These are phyloP conservation scores for Pseudogymnoascus sp. DNA, from an alignment of 2,329 filamentous ascomycete genomes.

Conservation along the genomic window DNA sequence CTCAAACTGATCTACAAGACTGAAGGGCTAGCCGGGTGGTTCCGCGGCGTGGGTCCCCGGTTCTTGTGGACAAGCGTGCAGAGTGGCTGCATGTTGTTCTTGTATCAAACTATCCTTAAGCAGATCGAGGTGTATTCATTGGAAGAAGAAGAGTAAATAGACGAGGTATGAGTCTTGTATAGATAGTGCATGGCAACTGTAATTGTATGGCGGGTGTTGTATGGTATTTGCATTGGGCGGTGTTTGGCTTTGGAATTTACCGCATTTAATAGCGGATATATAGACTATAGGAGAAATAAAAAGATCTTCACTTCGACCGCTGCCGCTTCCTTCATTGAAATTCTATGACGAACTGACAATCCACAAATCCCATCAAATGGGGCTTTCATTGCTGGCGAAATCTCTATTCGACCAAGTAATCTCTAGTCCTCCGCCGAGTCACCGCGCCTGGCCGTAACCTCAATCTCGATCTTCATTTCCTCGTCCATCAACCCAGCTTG, in stretches of 20 bases:
- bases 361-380: background rate
- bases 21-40: slow-evolving; percentile 85
- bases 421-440: background rate
- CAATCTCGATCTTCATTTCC: slow-evolving; percentile 33
- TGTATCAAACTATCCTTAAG: slow-evolving; percentile 83
- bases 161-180: slow-evolving; percentile 1
- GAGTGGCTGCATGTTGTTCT: slow-evolving; percentile 90
- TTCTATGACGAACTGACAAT: background rate
- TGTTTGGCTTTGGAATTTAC: slow-evolving; percentile 3
- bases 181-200: slow-evolving; percentile 3
- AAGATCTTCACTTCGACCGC: background rate
- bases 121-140: slow-evolving; percentile 53
- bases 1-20: slow-evolving; percentile 81
- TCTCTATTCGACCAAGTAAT: background rate
- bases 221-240: slow-evolving; percentile 7
- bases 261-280: slow-evolving; percentile 2
- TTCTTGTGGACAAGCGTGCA: slow-evolving; percentile 97
- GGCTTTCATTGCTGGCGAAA: background rate
- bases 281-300: slow-evolving; percentile 7
- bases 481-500: slow-evolving; percentile 45
- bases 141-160: slow-evolving; percentile 8
- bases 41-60: slow-evolving; percentile 86
- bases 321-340: background rate
- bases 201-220: slow-evolving; percentile 4
- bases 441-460: slow-evolving; percentile 19